phyloP scores from a whole-genome alignment of 2,329 filamentous ascomycete species.

The Nothophoma quercina region DNA sequence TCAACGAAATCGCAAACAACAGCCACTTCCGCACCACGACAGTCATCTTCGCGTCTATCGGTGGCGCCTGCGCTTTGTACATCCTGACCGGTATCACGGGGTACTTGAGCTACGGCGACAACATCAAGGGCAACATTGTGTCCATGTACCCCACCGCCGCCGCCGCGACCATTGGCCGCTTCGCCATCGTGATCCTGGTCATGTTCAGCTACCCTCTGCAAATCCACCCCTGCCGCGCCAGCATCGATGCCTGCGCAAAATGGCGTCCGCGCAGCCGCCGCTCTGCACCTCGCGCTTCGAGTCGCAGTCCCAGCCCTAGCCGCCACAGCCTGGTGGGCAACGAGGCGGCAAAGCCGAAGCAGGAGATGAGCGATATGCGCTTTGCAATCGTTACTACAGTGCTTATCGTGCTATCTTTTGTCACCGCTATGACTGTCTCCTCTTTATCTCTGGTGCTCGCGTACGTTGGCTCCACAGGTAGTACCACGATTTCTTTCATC shows the following conservation, averaged over 20 bases:
- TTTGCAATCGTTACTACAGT: conserved; percentile 89
- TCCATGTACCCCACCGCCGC: conserved; percentile 73
- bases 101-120: conserved; percentile 93
- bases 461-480: conserved; percentile 93
- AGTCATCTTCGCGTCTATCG: conserved; percentile 85
- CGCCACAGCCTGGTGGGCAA: conserved; percentile 55
- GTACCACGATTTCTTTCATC: conserved; percentile 96
- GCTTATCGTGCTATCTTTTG: conserved; percentile 85
- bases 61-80: conserved; percentile 86
- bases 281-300: conserved; percentile 32
- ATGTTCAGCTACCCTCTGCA: conserved; percentile 97
- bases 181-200: conserved; percentile 93
- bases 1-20: conserved; percentile 92
- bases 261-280: conserved; percentile 74
- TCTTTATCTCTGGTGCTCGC: conserved; percentile 90
- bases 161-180: conserved; percentile 89
- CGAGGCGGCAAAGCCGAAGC: conserved; percentile 33
- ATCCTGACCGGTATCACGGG: conserved; percentile 92
- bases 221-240: conserved; percentile 95
- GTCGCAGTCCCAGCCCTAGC: conserved; percentile 50
- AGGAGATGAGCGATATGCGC: conserved; percentile 80
- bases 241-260: conserved; percentile 89
- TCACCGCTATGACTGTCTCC: conserved; percentile 88
- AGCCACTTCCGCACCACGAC: conserved; percentile 78
- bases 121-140: conserved; percentile 90